Evolutionary conservation across 768 basidiomycete species (phyloP).

Genomic region (Phlebiopsis flavidoalba): DNA sequence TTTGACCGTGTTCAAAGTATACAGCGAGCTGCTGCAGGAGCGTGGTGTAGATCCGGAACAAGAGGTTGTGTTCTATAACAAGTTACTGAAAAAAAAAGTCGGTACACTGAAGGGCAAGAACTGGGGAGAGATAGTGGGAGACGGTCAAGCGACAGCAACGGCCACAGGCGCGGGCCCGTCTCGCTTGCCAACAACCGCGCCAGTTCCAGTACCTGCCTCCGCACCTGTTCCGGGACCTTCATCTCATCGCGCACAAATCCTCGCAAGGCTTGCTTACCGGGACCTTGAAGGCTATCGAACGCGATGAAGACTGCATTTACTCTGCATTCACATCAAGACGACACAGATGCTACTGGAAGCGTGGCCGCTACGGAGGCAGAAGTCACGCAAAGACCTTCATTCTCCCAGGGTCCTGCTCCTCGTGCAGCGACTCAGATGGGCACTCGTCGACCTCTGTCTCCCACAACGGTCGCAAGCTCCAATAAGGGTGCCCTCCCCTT

Average conservation of each 20-base stretch:
- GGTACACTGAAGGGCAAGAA: constrained; percentile 74
- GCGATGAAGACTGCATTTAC: constrained; percentile 37
- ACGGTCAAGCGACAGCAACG: constrained; percentile 56
- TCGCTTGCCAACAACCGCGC: neutral
- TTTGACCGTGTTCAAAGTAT: constrained; percentile 78
- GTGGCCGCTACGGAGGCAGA: constrained; percentile 1
- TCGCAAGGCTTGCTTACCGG: constrained; percentile 9
- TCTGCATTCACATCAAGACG: constrained; percentile 38
- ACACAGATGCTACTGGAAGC: constrained; percentile 16
- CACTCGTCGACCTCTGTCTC: constrained; percentile 16
- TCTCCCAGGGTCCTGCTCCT: constrained; percentile 10
- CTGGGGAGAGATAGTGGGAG: constrained; percentile 82
- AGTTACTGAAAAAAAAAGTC: constrained; percentile 70
- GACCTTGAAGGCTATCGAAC: constrained; percentile 18
- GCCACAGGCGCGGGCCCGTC: constrained; percentile 24
- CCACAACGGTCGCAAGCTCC: constrained; percentile 10
- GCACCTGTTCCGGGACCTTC: neutral
- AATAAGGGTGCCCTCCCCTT: too few species aligned
- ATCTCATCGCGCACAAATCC: constrained; percentile 1
- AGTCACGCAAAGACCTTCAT: neutral
- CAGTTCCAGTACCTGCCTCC: neutral
- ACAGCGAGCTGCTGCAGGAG: constrained; percentile 72
- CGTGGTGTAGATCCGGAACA: constrained; percentile 69
- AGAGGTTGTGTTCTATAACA: constrained; percentile 78
- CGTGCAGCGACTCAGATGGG: constrained; percentile 10